phyloP scores from a whole-genome alignment of 2,329 filamentous ascomycete species.

The Macrophomina tecta region DNA sequence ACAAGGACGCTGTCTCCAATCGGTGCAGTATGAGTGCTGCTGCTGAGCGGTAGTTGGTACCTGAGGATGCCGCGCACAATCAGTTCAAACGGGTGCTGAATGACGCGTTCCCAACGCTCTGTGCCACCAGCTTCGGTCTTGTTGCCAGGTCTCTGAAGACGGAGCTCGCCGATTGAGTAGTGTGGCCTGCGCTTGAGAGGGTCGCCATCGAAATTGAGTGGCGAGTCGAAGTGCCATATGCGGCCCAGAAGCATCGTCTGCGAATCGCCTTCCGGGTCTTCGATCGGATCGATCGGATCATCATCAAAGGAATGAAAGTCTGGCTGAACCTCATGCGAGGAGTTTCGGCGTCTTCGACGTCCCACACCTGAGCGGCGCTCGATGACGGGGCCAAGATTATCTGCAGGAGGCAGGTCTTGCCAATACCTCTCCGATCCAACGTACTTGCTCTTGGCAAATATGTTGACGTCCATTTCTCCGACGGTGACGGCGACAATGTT shows the following conservation, averaged over 20 bases:
- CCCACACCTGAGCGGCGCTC: not conserved
- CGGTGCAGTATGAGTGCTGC: slow-evolving; percentile 58
- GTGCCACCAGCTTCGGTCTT: slow-evolving; percentile 81
- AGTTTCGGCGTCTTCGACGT: not conserved
- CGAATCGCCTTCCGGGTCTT: slow-evolving; percentile 66
- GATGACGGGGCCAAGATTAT: slow-evolving; percentile 15
- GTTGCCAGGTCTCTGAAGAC: slow-evolving; percentile 83
- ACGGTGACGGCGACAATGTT: slow-evolving; percentile 90
- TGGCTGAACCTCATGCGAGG: slow-evolving; percentile 8
- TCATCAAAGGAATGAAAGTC: slow-evolving; percentile 48
- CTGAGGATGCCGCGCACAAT: slow-evolving; percentile 90
- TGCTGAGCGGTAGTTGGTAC: slow-evolving; percentile 71
- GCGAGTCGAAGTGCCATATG: slow-evolving; percentile 84
- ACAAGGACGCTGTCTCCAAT: slow-evolving; percentile 48
- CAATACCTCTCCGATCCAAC: slow-evolving; percentile 66
- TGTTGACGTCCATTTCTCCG: slow-evolving; percentile 83
- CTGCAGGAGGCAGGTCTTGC: slow-evolving; percentile 43
- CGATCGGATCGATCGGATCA: slow-evolving; percentile 68
- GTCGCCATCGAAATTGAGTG: slow-evolving; percentile 86
- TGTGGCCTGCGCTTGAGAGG: slow-evolving; percentile 78
- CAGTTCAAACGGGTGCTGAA: slow-evolving; percentile 91
- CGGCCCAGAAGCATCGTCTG: slow-evolving; percentile 93
- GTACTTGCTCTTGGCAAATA: slow-evolving; percentile 93
- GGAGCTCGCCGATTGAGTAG: slow-evolving; percentile 80
- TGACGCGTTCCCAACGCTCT: slow-evolving; percentile 86